Evolutionary conservation across 148 eudicot species (phyloP), one percentile per base, ranked within the genome.

Genomic region (Chenopodium quinoa): DNA sequence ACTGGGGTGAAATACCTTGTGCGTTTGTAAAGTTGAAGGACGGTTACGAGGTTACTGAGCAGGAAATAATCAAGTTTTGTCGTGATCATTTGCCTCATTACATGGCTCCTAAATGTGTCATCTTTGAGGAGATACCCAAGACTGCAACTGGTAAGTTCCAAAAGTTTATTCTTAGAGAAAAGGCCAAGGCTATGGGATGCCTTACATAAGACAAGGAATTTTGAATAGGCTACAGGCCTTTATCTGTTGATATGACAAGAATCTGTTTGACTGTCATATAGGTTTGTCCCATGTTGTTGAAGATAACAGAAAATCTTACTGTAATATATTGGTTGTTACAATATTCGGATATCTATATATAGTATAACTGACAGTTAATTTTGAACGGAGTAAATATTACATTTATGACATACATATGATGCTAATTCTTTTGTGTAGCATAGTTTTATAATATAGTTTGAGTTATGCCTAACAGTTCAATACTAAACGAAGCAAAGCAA

Each of bases 1-100:
- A 90, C 23, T 92, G 95, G 95, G 93, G 95, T 0, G 90, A 92
- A 84, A 90, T 90, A 34, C 91, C 91, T 32, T 92, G 93, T 29
- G 95, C 95, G 1, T 92, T 90, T 84, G 89, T 92, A n/a, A 88
- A 83, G 79, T 73, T 92, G 72, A 92, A 88, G 62, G 90, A 89
- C 11, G 95, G 89, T 5, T 77, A 50, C 66, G 70, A 75, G 46
- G 80, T 78, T 2, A 78, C 47, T 48, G 89, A 79, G 22, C 82
- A 81, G 32, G 90, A 88, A 12, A 82, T 92, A 7, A 88, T 92
- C 27, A 67, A 81, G 75, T 86, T 86, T 60, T 91, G 92, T 71
- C 71, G 79, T 47, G 86, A 80, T 20, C 71, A 72, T 48, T 74
- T 91, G 88, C 86, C 91, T 9, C 82, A 82, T 77, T 80, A 85